phyloP scores from a whole-genome alignment of 2,329 filamentous ascomycete species.

The Geosmithia flava region DNA sequence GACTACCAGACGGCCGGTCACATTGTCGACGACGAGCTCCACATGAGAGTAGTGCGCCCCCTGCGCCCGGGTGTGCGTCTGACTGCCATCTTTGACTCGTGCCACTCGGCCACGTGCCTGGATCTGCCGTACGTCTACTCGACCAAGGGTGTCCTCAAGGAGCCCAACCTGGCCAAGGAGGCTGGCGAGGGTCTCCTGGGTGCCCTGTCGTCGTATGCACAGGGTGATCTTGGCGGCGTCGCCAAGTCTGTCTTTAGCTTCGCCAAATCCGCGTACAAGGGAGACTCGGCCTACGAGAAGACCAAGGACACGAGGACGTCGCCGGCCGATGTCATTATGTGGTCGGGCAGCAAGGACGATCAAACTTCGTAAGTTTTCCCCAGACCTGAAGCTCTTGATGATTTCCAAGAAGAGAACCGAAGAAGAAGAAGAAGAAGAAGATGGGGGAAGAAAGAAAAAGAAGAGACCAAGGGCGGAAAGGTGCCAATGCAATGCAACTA shows the following conservation, averaged over 20 bases:
- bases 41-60: conserved; percentile 63
- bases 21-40: conserved; percentile 70
- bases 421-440: too few relatives aligned
- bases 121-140: conserved; percentile 73
- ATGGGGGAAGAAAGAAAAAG: too few relatives aligned
- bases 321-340: conserved; percentile 93
- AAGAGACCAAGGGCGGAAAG: too few relatives aligned
- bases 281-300: conserved; percentile 67
- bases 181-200: conserved; percentile 60
- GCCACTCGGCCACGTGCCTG: conserved; percentile 66
- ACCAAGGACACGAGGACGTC: conserved; percentile 84
- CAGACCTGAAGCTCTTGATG: background rate
- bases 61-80: conserved; percentile 74
- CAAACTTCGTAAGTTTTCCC: conserved; percentile 58
- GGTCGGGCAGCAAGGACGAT: conserved; percentile 90
- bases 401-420: too few relatives aligned
- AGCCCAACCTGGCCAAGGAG: conserved; percentile 71
- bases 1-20: conserved; percentile 59
- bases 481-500: too few relatives aligned
- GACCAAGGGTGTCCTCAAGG: conserved; percentile 68
- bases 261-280: conserved; percentile 75
- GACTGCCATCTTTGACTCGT: conserved; percentile 73
- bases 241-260: conserved; percentile 69
- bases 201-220: conserved; percentile 66
- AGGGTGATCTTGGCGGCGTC: conserved; percentile 74